Evolutionary conservation across 805 yeast species (phyloP), one percentile per base, ranked within the genome.

Genomic region (Wickerhamiella shivajii): DNA sequence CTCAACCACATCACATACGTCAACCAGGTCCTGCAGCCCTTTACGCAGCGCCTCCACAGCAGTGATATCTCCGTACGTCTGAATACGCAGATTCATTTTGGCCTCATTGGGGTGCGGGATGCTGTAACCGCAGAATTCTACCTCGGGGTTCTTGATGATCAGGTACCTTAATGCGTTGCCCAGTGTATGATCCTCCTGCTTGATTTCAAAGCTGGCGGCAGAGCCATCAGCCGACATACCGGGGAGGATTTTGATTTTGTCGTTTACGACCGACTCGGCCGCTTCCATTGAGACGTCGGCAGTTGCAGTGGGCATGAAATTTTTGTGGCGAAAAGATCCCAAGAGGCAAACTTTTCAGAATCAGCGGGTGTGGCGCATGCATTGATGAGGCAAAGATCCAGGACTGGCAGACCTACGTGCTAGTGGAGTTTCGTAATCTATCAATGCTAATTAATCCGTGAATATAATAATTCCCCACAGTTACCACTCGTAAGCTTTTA

Each of bases 61-160:
- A 3, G 96, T 76, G 43, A 71, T 67, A 6, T 61, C 60, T 19
- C 74, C 95, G 51, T 84, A 85, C 1, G 98, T 90, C 61, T 90
- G 98, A 42, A 90, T 83, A 60, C 98, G 73, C 37, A 90, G 55
- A 59, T 90, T 83, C 58, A 90, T 63, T 45, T 78, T 77, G 40
- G 81, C 66, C 59, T 90, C 98, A 22, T 94, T 80, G 13, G 98
- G 98, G 58, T 90, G 98, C 8, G 98, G 98, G 45, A 90, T 90
- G 27, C 96, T 83, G 60, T 90, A 90, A 37, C 98, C 98, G 53
- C 97, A 87, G 56, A 90, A 90, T 53, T 90, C 98, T 17, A 90
- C 98, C 44, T 84, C 93, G 24, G 96, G 95, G 51, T 90, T 90
- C 60, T 87, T 85, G 93, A 90, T 84, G 47, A 90, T 83, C 53